Conservation (phyloP, 176 grass and related monocot genomes). For the Cenchrus purpureus region DNA sequence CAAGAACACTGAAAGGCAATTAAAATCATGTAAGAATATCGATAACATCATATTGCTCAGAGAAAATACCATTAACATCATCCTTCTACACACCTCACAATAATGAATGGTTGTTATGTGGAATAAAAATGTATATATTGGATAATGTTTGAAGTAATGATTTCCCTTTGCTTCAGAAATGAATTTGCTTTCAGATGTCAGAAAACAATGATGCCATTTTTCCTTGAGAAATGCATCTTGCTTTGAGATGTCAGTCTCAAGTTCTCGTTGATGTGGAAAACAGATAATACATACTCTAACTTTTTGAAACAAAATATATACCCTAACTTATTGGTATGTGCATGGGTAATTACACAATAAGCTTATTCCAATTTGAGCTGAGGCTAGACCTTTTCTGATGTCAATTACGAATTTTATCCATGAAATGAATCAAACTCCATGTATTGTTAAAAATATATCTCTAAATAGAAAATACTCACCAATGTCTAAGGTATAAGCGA, state of each 20-base stretch:
- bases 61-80: not conserved
- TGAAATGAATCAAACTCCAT: not conserved
- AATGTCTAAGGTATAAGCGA: constrained; percentile 90
- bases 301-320: not conserved
- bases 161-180: constrained; percentile 40
- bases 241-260: constrained; percentile 27
- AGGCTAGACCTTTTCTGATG: not conserved
- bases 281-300: constrained; percentile 3
- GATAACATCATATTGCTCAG: not conserved
- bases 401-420: not conserved
- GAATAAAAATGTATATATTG: constrained; percentile 1
- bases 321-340: not conserved
- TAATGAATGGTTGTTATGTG: not conserved
- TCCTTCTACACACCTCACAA: constrained; percentile 6
- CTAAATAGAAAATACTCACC: constrained; percentile 49
- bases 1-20: constrained; percentile 69
- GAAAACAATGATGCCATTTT: constrained; percentile 18
- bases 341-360: not conserved
- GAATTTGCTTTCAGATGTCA: constrained; percentile 23
- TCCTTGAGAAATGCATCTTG: constrained; percentile 28
- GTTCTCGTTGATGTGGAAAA: constrained; percentile 2
- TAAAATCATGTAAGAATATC: not conserved
- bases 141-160: constrained; percentile 27
- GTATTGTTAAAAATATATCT: not conserved
- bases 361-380: no score